phyloP scores from a whole-genome alignment of 306 rosid species.

The Medicago truncatula region DNA sequence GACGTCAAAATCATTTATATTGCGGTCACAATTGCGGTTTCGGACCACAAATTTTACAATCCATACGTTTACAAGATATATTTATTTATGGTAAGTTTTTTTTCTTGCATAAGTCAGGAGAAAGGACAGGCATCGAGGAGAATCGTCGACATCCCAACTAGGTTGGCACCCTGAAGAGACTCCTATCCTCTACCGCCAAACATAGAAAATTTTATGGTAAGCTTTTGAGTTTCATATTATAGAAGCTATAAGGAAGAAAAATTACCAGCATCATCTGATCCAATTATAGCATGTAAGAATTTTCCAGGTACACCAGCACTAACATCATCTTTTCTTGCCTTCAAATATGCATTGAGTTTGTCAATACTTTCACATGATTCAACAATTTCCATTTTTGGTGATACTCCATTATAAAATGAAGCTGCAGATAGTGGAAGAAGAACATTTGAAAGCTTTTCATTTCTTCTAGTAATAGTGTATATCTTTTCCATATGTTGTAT shows the following conservation, averaged over 20 bases:
- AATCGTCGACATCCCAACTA: too few relatives aligned
- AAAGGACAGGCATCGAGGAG: too few relatives aligned
- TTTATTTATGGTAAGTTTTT: not conserved
- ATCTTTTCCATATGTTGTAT: conserved; percentile 47
- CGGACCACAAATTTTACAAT: not conserved
- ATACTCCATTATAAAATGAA: conserved; percentile 64
- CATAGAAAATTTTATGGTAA: too few relatives aligned
- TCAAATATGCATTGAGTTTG: conserved; percentile 68
- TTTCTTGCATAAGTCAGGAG: too few relatives aligned
- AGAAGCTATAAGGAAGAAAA: not conserved
- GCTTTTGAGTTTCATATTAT: not conserved
- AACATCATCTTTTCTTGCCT: conserved; percentile 69
- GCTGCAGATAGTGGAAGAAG: conserved; percentile 81
- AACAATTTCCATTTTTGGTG: conserved; percentile 67
- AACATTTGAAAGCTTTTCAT: conserved; percentile 52
- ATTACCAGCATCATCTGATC: conserved; percentile 71
- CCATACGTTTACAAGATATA: not conserved
- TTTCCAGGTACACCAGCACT: conserved; percentile 77
- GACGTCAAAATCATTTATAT: not conserved
- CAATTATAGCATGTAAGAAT: conserved; percentile 75
- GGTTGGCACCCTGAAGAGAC: too few relatives aligned
- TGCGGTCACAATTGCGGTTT: not conserved
- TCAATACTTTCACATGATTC: conserved; percentile 68
- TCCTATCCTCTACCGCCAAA: too few relatives aligned
- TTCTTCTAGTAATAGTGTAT: conserved; percentile 55